Conservation (phyloP, 225 moss, liverwort and hornwort genomes). For the Polytrichum commune region DNA sequence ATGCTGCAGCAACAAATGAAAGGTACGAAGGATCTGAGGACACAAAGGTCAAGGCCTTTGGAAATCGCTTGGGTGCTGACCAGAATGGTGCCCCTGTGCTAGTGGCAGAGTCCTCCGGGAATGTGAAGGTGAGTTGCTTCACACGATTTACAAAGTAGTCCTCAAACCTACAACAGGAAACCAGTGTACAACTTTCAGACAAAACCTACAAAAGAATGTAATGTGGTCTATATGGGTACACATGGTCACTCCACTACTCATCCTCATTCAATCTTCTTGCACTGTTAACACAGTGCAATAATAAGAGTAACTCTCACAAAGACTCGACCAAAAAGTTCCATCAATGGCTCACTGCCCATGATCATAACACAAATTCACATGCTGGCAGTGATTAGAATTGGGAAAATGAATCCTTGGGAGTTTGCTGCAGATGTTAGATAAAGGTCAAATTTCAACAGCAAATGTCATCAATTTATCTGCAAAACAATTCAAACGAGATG, state of each 20-base stretch:
- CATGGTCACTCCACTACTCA: too few relatives aligned
- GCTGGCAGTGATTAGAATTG: too few relatives aligned
- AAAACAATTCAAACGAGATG: background rate
- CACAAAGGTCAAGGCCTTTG: conserved; percentile 51
- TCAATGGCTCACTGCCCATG: too few relatives aligned
- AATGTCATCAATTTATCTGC: too few relatives aligned
- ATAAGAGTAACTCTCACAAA: too few relatives aligned
- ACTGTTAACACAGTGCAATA: too few relatives aligned
- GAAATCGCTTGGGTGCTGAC: conserved; percentile 74
- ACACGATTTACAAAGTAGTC: conserved; percentile 66
- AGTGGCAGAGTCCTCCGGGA: conserved; percentile 49
- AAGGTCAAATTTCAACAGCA: background rate
- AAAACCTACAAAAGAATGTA: background rate
- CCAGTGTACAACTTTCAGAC: background rate
- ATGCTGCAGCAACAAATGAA: conserved; percentile 45
- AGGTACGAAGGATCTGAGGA: conserved; percentile 48
- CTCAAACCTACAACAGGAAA: conserved; percentile 29
- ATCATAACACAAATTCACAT: too few relatives aligned
- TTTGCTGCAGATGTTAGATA: too few relatives aligned
- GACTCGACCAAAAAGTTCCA: too few relatives aligned
- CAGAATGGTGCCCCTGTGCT: conserved; percentile 63
- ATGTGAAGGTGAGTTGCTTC: conserved; percentile 64
- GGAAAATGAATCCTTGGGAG: too few relatives aligned
- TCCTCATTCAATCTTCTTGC: too few relatives aligned
- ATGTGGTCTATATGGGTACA: too few relatives aligned